These are phyloP conservation scores for Jackrogersella minutella DNA, from an alignment of 495 filamentous ascomycete species.

Conservation along the genomic window DNA sequence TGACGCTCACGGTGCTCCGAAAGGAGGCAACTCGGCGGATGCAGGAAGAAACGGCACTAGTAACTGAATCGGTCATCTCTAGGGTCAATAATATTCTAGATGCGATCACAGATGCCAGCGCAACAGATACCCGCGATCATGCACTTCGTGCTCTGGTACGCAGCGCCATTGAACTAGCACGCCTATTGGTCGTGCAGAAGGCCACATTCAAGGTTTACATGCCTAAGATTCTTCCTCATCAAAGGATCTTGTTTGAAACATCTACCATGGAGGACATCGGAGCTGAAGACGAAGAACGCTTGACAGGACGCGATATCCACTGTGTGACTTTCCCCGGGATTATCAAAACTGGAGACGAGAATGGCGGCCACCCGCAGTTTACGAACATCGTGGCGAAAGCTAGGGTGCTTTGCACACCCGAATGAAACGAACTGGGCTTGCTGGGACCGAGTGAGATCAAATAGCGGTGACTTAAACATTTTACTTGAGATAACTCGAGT, in stretches of 20 bases:
- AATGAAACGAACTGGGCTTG: conserved; percentile 43
- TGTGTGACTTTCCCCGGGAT: conserved; percentile 63
- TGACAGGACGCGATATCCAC: conserved; percentile 54
- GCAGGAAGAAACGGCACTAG: conserved; percentile 48
- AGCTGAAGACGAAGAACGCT: conserved; percentile 61
- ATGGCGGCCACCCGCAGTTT: conserved; percentile 59
- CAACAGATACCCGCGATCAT: conserved; percentile 56
- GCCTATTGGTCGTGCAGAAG: conserved; percentile 60
- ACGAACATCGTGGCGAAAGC: conserved; percentile 64
- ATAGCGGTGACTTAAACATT: conserved; percentile 37
- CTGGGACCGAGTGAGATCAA: conserved; percentile 16
- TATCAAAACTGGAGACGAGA: conserved; percentile 64
- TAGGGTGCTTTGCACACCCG: conserved; percentile 60
- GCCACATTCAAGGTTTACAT: conserved; percentile 60
- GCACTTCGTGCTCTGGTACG: conserved; percentile 54
- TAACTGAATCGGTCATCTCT: conserved; percentile 49
- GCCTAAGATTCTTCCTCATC: conserved; percentile 58
- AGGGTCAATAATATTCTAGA: conserved; percentile 52
- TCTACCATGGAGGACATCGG: conserved; percentile 65
- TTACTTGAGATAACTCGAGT: conserved; percentile 20
- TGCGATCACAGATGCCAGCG: conserved; percentile 50
- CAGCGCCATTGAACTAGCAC: conserved; percentile 59
- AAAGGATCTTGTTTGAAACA: conserved; percentile 57
- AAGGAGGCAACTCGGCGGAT: conserved; percentile 55
- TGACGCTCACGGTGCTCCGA: conserved; percentile 60